These are phyloP conservation scores for Phytophthora multivora DNA, from an alignment of 352 stramenopile species.

Conservation along the genomic window DNA sequence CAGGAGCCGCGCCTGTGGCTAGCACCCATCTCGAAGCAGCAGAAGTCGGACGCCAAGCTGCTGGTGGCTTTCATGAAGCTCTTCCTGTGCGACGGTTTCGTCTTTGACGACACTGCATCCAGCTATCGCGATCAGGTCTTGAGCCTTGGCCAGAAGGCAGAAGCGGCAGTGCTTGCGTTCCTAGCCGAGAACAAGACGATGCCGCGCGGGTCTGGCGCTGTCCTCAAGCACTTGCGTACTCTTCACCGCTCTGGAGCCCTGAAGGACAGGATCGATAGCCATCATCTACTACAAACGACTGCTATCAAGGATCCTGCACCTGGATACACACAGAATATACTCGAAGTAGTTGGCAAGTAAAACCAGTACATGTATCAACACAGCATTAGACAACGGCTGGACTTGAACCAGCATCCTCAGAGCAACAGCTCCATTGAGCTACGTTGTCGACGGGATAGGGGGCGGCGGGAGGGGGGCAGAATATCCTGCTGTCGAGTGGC, in stretches of 20 bases:
- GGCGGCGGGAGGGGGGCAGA: too few species aligned
- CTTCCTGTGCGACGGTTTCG: not conserved
- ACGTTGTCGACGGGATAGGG: not conserved
- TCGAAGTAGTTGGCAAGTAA: slow-evolving; percentile 7
- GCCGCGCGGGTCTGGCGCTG: not conserved
- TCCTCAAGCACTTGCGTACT: slow-evolving; percentile 18
- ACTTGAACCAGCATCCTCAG: too few species aligned
- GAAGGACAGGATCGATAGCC: not conserved
- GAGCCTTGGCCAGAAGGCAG: too few species aligned
- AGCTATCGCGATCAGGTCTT: too few species aligned
- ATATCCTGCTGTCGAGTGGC: not conserved
- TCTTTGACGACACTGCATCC: too few species aligned
- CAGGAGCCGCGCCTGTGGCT: not conserved
- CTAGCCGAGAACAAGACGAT: slow-evolving; percentile 3
- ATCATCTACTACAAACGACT: too few species aligned
- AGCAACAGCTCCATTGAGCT: slow-evolving; percentile 2
- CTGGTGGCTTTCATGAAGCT: slow-evolving; percentile 5
- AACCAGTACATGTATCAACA: not conserved
- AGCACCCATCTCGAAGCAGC: too few species aligned
- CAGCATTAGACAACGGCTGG: too few species aligned
- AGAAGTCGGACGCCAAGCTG: not conserved
- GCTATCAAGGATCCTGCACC: slow-evolving; percentile 5
- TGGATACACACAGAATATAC: slow-evolving; percentile 16
- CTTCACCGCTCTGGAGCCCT: slow-evolving; percentile 6
- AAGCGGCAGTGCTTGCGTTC: too few species aligned